Evolutionary conservation across 352 stramenopile genomes (phyloP).

Genomic region (Hyaloperonospora brassicae): DNA sequence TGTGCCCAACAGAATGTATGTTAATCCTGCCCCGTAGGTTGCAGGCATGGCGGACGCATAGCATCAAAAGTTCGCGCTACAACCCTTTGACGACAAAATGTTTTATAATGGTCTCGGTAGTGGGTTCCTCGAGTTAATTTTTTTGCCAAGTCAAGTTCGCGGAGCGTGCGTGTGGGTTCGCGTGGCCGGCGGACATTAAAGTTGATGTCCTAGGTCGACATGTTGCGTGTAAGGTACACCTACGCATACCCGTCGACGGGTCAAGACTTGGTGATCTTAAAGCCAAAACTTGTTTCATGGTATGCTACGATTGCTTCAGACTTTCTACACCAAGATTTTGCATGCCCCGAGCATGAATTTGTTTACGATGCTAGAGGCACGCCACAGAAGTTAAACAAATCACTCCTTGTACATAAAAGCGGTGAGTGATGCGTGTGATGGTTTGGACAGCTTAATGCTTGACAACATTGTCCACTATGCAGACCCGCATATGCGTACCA

Average conservation of each 20-base stretch:
- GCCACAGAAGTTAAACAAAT: neutral
- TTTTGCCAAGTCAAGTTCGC: neutral
- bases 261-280: neutral
- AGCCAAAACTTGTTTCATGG: too few species aligned
- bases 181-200: neutral
- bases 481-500: too few species aligned
- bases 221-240: neutral
- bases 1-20: neutral
- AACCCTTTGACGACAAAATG: too few species aligned
- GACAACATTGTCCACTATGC: neutral
- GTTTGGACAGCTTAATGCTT: neutral
- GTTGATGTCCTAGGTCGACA: neutral
- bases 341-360: neutral
- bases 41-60: neutral
- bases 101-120: too few species aligned
- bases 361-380: neutral
- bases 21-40: neutral
- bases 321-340: neutral
- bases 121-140: neutral
- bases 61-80: too few species aligned
- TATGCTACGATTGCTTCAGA: neutral
- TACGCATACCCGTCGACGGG: neutral
- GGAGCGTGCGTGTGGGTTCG: neutral
- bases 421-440: neutral
- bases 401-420: neutral